Evolutionary conservation across 2,329 filamentous ascomycete genomes (phyloP).

Genomic region (Bipolaris sorokiniana): DNA sequence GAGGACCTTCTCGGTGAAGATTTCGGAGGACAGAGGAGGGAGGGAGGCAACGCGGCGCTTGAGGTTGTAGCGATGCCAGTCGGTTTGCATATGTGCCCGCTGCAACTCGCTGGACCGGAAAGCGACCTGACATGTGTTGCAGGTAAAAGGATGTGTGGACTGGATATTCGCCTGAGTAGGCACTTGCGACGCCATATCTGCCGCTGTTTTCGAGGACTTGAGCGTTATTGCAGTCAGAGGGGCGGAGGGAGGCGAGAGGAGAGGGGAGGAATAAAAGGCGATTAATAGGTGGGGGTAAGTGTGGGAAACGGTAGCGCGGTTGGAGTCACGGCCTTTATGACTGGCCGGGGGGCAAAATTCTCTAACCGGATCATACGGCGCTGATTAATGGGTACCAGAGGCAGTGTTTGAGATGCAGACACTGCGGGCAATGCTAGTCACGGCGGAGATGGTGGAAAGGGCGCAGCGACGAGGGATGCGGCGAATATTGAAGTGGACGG

Average conservation of each 20-base stretch:
- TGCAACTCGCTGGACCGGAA: slow-evolving; percentile 94
- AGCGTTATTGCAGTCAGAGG: slow-evolving; percentile 5
- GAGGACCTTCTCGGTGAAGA: slow-evolving; percentile 94
- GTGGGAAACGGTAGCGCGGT: slow-evolving; percentile 24
- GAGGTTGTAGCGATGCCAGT: slow-evolving; percentile 98
- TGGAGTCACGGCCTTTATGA: slow-evolving; percentile 25
- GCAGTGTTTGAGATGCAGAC: slow-evolving; percentile 1
- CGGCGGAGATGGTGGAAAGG: slow-evolving; percentile 14
- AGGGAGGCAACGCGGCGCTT: slow-evolving; percentile 91
- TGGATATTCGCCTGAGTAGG: slow-evolving; percentile 46
- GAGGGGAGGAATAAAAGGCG: slow-evolving; percentile 27
- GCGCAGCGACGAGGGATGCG: slow-evolving; percentile 11
- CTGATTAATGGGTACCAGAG: not conserved
- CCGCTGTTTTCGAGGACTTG: slow-evolving; percentile 9
- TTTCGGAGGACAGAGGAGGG: slow-evolving; percentile 87
- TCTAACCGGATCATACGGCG: slow-evolving; percentile 9
- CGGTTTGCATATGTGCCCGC: slow-evolving; percentile 94
- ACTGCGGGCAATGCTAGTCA: slow-evolving; percentile 6
- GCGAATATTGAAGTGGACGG: slow-evolving; percentile 21
- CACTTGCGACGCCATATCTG: slow-evolving; percentile 44
- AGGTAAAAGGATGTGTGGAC: slow-evolving; percentile 82
- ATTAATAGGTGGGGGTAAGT: slow-evolving; percentile 31
- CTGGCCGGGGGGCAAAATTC: slow-evolving; percentile 32
- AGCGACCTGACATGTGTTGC: slow-evolving; percentile 97
- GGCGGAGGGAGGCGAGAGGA: not conserved